These are phyloP conservation scores for Excoecaria agallocha DNA, from an alignment of 345 rosid genomes.

Conservation along the genomic window DNA sequence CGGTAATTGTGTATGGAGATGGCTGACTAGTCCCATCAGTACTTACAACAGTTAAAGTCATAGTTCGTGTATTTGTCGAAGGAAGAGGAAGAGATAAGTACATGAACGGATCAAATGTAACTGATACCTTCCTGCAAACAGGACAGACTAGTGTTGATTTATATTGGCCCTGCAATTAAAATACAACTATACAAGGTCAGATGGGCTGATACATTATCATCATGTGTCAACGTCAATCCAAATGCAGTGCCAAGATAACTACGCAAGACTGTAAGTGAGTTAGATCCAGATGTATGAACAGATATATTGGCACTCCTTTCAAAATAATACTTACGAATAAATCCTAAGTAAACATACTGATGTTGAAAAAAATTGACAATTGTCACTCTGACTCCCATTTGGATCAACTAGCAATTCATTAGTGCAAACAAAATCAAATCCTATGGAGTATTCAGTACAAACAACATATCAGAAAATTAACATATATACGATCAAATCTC, in stretches of 20 bases:
- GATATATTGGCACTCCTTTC: not conserved
- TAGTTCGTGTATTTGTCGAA: constrained; percentile 65
- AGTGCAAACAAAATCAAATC: not conserved
- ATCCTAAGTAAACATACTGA: not conserved
- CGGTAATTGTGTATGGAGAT: constrained; percentile 59
- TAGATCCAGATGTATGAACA: not conserved
- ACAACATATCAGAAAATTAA: not conserved
- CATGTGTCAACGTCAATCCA: not conserved
- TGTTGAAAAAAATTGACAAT: not conserved
- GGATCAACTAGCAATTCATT: not conserved
- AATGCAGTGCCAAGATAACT: not conserved
- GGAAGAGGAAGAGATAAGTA: constrained; percentile 85
- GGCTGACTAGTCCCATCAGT: constrained; percentile 70
- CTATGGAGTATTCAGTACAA: not conserved
- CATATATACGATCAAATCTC: not conserved
- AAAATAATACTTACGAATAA: not conserved
- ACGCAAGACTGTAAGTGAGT: not conserved
- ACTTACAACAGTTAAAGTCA: constrained; percentile 75
- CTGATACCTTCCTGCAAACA: constrained; percentile 71
- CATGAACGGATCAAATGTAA: constrained; percentile 97
- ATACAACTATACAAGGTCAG: constrained; percentile 14
- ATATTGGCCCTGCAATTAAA: constrained; percentile 82
- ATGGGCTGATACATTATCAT: not conserved
- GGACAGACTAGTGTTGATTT: constrained; percentile 94
- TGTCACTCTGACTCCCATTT: not conserved